Conservation (phyloP, 805 yeast species). For the Candida insectorum region DNA sequence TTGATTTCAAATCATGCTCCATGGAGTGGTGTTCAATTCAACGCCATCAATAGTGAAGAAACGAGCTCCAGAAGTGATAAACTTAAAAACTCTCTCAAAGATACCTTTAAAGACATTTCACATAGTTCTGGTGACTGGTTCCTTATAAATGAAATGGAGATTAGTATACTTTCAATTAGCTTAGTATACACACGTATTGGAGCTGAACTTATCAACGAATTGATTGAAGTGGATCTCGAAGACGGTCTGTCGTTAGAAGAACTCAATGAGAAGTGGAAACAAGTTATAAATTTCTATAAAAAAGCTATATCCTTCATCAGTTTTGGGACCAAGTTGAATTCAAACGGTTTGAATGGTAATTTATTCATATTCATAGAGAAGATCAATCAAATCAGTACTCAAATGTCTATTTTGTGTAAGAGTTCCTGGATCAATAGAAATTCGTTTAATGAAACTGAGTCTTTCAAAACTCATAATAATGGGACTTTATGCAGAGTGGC, state of each 20-base stretch:
- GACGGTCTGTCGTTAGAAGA: constrained; percentile 1
- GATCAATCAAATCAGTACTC: constrained; percentile 29
- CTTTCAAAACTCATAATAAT: constrained; percentile 22
- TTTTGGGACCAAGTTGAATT: constrained; percentile 12
- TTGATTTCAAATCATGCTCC: neutral
- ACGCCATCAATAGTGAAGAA: neutral
- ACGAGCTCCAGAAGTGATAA: neutral
- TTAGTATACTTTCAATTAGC: constrained; percentile 20
- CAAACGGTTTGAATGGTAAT: constrained; percentile 6
- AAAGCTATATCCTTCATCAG: constrained; percentile 23
- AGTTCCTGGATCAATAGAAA: constrained; percentile 35
- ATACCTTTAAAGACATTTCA: no score
- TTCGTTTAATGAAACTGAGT: constrained; percentile 16
- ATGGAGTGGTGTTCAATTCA: constrained; percentile 2
- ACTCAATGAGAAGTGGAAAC: constrained; percentile 30
- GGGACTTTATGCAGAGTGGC: constrained; percentile 46
- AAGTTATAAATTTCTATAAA: constrained; percentile 29
- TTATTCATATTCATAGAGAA: constrained; percentile 17
- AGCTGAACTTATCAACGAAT: constrained; percentile 31
- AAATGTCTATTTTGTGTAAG: constrained; percentile 37
- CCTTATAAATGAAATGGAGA: constrained; percentile 27
- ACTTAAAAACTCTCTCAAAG: neutral
- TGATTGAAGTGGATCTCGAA: constrained; percentile 19
- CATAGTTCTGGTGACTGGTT: constrained; percentile 22
- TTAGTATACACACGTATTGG: constrained; percentile 31